Conservation (phyloP, 148 eudicot genomes). For the Euryodendron excelsum region DNA sequence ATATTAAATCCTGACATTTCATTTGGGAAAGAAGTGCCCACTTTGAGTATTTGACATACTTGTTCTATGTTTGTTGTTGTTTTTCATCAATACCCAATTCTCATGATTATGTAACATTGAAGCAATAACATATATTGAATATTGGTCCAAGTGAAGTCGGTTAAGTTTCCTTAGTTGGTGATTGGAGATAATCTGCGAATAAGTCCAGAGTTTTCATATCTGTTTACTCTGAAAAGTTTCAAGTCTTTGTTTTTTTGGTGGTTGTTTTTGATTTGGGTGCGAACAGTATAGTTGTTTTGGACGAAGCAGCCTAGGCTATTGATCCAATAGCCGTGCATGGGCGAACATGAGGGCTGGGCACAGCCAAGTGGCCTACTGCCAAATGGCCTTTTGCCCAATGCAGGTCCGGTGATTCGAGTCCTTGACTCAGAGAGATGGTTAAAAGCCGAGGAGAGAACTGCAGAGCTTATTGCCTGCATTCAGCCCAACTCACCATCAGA, state of each 20-base stretch:
- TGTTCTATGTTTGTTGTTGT: background rate
- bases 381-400: constrained; percentile 63
- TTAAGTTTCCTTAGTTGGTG: background rate
- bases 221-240: background rate
- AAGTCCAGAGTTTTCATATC: background rate
- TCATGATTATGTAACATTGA: background rate
- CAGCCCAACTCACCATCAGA: constrained; percentile 72
- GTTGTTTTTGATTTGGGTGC: constrained; percentile 8
- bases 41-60: background rate
- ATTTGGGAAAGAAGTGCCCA: background rate
- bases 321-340: constrained; percentile 32
- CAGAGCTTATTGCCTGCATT: constrained; percentile 70
- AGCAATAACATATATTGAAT: background rate
- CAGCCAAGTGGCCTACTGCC: constrained; percentile 41
- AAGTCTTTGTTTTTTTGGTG: background rate
- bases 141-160: background rate
- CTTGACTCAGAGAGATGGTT: constrained; percentile 64
- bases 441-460: constrained; percentile 75
- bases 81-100: background rate
- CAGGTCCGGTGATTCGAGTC: constrained; percentile 37
- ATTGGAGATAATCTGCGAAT: background rate
- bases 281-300: background rate
- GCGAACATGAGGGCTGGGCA: constrained; percentile 38
- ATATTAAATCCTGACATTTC: background rate
- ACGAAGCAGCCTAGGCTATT: background rate